Percentiles rank a stretch among this genome's conserved stretches.
These are phyloP conservation scores for Potentilla sterilis DNA, from an alignment of 306 rosid genomes.

Conservation along the genomic window DNA sequence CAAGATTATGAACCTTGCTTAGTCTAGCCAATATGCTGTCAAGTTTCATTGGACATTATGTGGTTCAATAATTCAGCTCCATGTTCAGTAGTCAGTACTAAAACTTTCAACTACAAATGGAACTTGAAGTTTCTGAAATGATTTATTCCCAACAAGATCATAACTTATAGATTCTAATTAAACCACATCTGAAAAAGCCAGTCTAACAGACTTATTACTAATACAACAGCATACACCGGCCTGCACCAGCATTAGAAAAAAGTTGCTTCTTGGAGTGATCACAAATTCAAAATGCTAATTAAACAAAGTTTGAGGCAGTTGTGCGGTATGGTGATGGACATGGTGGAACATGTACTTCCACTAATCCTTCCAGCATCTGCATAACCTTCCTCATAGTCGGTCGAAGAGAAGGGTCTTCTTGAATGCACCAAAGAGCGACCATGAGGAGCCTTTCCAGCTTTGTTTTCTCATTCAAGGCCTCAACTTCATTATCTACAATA, in stretches of 20 bases:
- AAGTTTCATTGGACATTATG: too few species aligned
- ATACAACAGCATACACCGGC: background rate
- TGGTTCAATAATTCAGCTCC: too few species aligned
- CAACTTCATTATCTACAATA: conserved; percentile 11
- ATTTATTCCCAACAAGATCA: too few species aligned
- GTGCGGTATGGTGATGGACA: conserved; percentile 26
- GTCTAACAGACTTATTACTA: background rate
- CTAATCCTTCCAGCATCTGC: conserved; percentile 43
- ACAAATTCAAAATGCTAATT: background rate
- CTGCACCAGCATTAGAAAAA: too few species aligned
- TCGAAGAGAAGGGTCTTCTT: conserved; percentile 26
- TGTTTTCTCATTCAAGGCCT: conserved; percentile 8
- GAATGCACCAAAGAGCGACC: conserved; percentile 39
- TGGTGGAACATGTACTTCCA: conserved; percentile 33
- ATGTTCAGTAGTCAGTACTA: too few species aligned
- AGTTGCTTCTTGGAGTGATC: background rate
- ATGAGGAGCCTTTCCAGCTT: conserved; percentile 15
- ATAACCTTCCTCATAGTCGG: conserved; percentile 34
- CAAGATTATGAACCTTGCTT: too few species aligned
- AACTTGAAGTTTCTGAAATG: too few species aligned
- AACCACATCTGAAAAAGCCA: background rate
- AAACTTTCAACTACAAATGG: too few species aligned
- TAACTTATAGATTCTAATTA: too few species aligned
- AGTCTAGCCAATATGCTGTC: too few species aligned
- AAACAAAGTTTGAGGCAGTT: background rate